Evolutionary conservation across 2,329 filamentous ascomycete genomes (phyloP).

Genomic region (Scedosporium dehoogii): DNA sequence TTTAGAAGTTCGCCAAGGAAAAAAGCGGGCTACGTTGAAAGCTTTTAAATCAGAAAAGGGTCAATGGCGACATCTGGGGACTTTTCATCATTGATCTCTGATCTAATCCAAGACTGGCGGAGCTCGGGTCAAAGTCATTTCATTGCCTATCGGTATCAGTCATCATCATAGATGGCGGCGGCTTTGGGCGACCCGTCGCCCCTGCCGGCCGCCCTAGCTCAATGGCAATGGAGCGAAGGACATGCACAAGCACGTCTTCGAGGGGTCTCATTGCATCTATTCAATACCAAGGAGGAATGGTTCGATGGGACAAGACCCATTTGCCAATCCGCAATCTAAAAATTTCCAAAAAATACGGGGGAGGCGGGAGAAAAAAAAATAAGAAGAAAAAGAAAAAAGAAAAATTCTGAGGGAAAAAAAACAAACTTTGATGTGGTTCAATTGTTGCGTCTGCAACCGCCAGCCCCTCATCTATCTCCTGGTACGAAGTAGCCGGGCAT

Average conservation of each 20-base stretch:
- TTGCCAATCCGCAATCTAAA: neutral
- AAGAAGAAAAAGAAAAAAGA: no score
- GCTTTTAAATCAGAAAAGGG: neutral
- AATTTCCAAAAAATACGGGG: neutral
- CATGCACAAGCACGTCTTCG: neutral
- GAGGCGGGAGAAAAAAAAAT: neutral
- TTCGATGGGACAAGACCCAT: neutral
- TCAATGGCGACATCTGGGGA: constrained; percentile 1
- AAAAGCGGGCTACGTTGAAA: neutral
- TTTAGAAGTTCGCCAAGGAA: neutral
- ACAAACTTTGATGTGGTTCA: no score
- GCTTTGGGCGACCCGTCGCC: neutral
- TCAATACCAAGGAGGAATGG: neutral
- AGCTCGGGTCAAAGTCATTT: neutral
- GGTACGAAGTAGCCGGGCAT: no score
- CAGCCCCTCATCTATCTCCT: no score
- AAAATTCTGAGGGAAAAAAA: no score
- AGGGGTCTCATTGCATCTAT: neutral
- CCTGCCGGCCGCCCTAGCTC: neutral
- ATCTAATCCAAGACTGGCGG: neutral
- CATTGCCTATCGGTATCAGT: neutral
- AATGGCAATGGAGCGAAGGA: neutral
- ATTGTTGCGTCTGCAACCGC: no score
- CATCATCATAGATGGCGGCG: neutral
- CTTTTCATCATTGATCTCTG: neutral